These are phyloP conservation scores for Phoma sp. DNA, from an alignment of 2,329 filamentous ascomycete species.

Conservation along the genomic window DNA sequence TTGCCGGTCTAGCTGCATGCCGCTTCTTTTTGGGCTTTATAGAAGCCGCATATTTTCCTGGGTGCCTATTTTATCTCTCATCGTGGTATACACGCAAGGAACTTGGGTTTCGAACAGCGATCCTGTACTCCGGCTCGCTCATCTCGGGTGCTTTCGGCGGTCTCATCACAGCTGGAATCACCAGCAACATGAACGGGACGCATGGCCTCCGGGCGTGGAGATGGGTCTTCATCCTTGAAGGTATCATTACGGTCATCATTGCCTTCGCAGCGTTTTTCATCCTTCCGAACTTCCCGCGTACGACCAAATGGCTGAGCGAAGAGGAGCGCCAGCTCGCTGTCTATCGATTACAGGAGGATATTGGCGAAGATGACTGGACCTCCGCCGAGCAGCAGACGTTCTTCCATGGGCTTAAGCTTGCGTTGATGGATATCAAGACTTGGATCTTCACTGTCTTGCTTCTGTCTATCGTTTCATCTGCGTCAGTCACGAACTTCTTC, in stretches of 20 bases:
- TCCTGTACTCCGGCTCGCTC: conserved; percentile 72
- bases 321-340: conserved; percentile 49
- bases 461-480: conserved; percentile 51
- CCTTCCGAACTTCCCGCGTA: conserved; percentile 72
- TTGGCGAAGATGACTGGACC: conserved; percentile 52
- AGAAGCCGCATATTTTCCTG: conserved; percentile 62
- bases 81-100: conserved; percentile 76
- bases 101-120: conserved; percentile 68
- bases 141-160: conserved; percentile 77
- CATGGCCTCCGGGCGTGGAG: conserved; percentile 68
- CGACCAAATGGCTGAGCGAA: conserved; percentile 48
- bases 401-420: conserved; percentile 51
- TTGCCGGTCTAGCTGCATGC: conserved; percentile 55
- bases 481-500: conserved; percentile 61
- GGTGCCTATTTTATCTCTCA: conserved; percentile 68
- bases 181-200: conserved; percentile 66
- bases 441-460: conserved; percentile 51
- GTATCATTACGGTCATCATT: conserved; percentile 68
- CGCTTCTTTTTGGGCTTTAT: conserved; percentile 63
- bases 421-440: conserved; percentile 49
- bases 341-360: conserved; percentile 48
- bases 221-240: conserved; percentile 76
- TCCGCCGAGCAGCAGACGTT: conserved; percentile 46
- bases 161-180: conserved; percentile 65
- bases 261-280: conserved; percentile 65